phyloP scores from a whole-genome alignment of 768 basidiomycete genomes.

The Lentinula guzmanii region DNA sequence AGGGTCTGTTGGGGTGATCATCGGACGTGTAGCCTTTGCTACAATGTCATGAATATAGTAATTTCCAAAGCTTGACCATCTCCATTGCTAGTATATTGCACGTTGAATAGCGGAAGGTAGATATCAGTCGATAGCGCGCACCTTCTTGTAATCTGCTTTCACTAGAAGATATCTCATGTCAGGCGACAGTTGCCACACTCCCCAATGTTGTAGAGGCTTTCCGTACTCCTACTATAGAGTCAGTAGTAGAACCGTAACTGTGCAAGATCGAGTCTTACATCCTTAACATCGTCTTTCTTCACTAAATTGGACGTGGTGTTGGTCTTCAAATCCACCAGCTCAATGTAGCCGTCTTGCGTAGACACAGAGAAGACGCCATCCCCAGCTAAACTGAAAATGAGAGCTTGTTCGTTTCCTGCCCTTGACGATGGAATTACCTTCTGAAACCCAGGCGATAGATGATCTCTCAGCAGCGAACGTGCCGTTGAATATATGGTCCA shows the following conservation, averaged over 20 bases:
- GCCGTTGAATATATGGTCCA: constrained; percentile 92
- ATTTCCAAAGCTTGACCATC: constrained; percentile 84
- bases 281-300: constrained; percentile 48
- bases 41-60: constrained; percentile 87
- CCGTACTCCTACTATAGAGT: constrained; percentile 44
- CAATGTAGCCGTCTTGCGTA: constrained; percentile 52
- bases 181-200: constrained; percentile 77
- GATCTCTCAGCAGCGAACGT: constrained; percentile 57
- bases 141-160: constrained; percentile 71
- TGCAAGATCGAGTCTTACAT: constrained; percentile 37
- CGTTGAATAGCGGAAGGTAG: neutral
- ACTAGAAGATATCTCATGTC: constrained; percentile 90
- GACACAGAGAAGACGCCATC: constrained; percentile 85
- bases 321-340: constrained; percentile 74
- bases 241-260: constrained; percentile 1
- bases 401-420: neutral
- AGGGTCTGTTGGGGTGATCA: constrained; percentile 63
- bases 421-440: constrained; percentile 47
- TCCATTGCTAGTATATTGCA: constrained; percentile 72
- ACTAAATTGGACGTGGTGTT: constrained; percentile 65
- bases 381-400: constrained; percentile 54
- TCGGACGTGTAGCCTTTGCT: constrained; percentile 60
- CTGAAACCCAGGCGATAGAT: constrained; percentile 79
- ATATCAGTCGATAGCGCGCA: constrained; percentile 16
- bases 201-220: constrained; percentile 35